Evolutionary conservation across 768 basidiomycete species (phyloP).

Genomic region (Lyophyllum shimeji): DNA sequence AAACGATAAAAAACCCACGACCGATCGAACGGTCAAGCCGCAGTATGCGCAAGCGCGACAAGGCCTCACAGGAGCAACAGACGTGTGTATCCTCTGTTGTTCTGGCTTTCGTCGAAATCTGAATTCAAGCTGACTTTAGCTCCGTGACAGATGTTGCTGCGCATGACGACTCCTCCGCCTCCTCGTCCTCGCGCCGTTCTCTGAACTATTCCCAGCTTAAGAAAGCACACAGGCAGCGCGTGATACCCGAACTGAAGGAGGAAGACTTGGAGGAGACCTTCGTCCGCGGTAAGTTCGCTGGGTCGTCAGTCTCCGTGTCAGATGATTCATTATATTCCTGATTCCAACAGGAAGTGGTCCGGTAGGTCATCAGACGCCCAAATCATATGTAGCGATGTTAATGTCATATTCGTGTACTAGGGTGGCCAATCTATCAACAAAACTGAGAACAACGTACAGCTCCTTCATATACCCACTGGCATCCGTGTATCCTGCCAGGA

Average conservation of each 20-base stretch:
- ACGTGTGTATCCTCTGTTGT: constrained; percentile 17
- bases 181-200: constrained; percentile 23
- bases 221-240: constrained; percentile 63
- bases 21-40: constrained; percentile 43
- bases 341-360: constrained; percentile 73
- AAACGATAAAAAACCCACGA: constrained; percentile 66
- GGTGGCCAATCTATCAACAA: constrained; percentile 99
- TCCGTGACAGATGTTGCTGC: constrained; percentile 37
- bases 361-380: constrained; percentile 32
- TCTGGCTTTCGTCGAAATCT: constrained; percentile 7
- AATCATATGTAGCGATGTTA: constrained; percentile 19
- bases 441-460: constrained; percentile 87
- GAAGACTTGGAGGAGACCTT: constrained; percentile 86
- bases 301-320: neutral
- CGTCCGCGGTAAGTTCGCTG: constrained; percentile 63
- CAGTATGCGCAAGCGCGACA: constrained; percentile 45
- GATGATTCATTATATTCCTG: neutral
- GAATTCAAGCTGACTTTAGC: constrained; percentile 26
- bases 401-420: constrained; percentile 32
- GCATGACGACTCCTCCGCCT: constrained; percentile 25
- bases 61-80: constrained; percentile 28
- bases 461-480: constrained; percentile 87
- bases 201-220: constrained; percentile 70
- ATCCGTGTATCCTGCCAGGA: constrained; percentile 86
- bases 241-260: constrained; percentile 68